Percentiles rank a stretch among this genome's conserved stretches.
Conservation (phyloP, 164 flowering plant species). For the Annona squamosa region DNA sequence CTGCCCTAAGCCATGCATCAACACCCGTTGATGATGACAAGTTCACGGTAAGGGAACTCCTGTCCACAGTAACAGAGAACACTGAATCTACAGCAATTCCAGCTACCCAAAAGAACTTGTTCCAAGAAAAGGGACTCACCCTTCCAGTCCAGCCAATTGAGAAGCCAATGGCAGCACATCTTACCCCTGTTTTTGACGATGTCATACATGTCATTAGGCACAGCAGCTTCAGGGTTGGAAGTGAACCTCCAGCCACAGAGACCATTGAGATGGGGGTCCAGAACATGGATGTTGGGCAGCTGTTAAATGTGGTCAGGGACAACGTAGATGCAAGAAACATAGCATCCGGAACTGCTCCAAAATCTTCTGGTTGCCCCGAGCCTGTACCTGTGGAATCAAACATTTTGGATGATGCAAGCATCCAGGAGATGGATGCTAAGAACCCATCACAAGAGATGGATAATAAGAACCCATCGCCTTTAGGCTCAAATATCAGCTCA, state of each 20-base stretch:
- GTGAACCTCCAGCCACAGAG: slow-evolving; percentile 61
- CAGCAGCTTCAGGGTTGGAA: slow-evolving; percentile 77
- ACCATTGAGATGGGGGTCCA: slow-evolving; percentile 55
- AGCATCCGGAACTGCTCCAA: slow-evolving; percentile 22
- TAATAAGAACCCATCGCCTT: slow-evolving; percentile 9
- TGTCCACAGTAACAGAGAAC: slow-evolving; percentile 36
- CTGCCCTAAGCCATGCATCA: slow-evolving; percentile 21
- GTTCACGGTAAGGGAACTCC: slow-evolving; percentile 57
- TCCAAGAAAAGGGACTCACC: slow-evolving; percentile 28
- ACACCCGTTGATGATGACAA: slow-evolving; percentile 54
- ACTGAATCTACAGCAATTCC: slow-evolving; percentile 19
- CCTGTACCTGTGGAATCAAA: slow-evolving; percentile 24
- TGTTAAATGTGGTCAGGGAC: slow-evolving; percentile 55
- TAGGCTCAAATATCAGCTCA: slow-evolving; percentile 17
- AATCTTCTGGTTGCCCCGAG: slow-evolving; percentile 37
- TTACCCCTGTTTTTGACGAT: slow-evolving; percentile 63
- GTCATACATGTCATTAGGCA: slow-evolving; percentile 84
- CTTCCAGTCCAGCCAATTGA: slow-evolving; percentile 30
- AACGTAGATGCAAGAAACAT: slow-evolving; percentile 43
- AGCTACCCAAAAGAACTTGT: slow-evolving; percentile 27
- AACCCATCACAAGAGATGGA: slow-evolving; percentile 32
- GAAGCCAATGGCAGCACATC: slow-evolving; percentile 29
- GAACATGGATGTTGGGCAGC: slow-evolving; percentile 62
- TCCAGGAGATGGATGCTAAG: slow-evolving; percentile 32
- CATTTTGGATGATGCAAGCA: slow-evolving; percentile 25